Conservation (phyloP, 257 asterid species). For the Solanum stenotomum region DNA sequence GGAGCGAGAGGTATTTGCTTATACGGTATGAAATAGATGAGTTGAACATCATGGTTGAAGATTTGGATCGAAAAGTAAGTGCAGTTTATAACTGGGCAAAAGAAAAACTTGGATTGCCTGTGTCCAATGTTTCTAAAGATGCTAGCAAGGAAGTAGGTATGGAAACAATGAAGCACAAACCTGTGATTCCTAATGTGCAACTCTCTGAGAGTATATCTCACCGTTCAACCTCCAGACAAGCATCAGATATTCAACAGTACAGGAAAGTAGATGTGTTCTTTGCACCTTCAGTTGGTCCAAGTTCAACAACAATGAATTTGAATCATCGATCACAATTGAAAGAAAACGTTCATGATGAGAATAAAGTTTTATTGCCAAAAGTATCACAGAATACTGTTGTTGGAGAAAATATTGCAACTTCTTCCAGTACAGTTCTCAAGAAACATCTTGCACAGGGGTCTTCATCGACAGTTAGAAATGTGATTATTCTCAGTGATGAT, state of each 20-base stretch:
- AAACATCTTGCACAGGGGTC: background rate
- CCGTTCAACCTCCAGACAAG: background rate
- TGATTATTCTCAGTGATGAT: background rate
- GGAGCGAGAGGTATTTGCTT: constrained; percentile 32
- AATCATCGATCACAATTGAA: background rate
- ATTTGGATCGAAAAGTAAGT: constrained; percentile 46
- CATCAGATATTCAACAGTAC: background rate
- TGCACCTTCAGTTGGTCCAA: background rate
- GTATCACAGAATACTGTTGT: background rate
- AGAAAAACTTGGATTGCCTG: constrained; percentile 22
- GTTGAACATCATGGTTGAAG: constrained; percentile 51
- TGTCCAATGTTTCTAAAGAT: constrained; percentile 1
- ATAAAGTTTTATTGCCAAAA: background rate
- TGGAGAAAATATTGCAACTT: background rate
- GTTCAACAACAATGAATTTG: background rate
- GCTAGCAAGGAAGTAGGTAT: background rate
- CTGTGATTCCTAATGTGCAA: background rate
- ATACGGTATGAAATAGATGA: constrained; percentile 35
- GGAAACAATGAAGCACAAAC: background rate
- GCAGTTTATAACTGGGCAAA: constrained; percentile 32
- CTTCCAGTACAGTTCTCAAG: background rate
- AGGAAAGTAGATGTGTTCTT: background rate
- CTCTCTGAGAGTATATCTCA: background rate
- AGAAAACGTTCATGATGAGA: background rate
- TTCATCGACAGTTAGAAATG: background rate